phyloP scores from a whole-genome alignment of 2,329 filamentous ascomycete species.

The Ophiostoma sp. region DNA sequence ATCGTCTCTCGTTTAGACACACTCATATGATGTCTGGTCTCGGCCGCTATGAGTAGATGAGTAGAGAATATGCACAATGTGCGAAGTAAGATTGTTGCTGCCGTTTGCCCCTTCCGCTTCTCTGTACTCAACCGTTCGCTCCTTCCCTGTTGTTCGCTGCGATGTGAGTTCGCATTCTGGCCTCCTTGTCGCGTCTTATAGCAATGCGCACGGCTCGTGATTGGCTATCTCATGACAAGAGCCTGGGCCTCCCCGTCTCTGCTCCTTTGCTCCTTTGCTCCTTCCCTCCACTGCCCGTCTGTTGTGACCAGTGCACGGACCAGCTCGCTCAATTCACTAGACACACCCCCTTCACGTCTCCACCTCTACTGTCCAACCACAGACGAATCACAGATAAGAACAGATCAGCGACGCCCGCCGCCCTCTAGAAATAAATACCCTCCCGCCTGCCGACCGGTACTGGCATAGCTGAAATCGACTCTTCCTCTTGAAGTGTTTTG shows the following conservation, averaged over 20 bases:
- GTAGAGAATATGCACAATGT: no score
- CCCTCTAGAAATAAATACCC: constrained; percentile 36
- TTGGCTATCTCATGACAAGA: constrained; percentile 22
- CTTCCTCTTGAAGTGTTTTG: constrained; percentile 26
- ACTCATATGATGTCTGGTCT: no score
- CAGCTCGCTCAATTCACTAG: background rate
- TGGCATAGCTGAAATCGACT: constrained; percentile 31
- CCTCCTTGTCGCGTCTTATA: constrained; percentile 9
- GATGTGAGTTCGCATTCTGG: background rate
- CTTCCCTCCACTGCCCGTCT: no score
- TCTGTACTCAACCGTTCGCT: background rate
- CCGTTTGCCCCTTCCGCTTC: no score
- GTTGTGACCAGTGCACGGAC: no score
- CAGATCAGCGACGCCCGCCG: constrained; percentile 28
- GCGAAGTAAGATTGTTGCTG: no score
- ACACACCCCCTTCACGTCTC: constrained; percentile 1
- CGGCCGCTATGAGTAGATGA: no score
- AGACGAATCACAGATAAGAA: constrained; percentile 31
- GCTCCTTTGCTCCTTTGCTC: background rate
- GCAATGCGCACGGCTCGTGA: constrained; percentile 20
- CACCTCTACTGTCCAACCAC: constrained; percentile 27
- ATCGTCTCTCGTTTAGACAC: no score
- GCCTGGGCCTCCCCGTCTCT: constrained; percentile 15
- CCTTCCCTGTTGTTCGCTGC: background rate
- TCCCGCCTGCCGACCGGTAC: constrained; percentile 32